Percentiles rank a stretch among this genome's conserved stretches.
These are phyloP conservation scores for Vaccinium myrtillus DNA, from an alignment of 148 eudicot species.

Conservation along the genomic window DNA sequence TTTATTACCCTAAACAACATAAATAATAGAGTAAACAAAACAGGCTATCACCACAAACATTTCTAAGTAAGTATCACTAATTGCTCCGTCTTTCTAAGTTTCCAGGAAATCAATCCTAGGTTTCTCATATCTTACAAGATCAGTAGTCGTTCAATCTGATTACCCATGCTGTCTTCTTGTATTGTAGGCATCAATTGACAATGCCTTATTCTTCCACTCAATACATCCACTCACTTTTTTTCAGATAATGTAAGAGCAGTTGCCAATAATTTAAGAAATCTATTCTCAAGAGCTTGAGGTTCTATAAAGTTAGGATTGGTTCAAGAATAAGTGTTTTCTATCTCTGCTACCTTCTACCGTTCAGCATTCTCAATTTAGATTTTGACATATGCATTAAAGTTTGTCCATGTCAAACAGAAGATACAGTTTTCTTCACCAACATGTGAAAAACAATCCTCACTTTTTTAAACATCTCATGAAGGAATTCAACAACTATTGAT, in stretches of 20 bases:
- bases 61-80: neutral
- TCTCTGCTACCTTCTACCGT: neutral
- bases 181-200: conserved; percentile 1
- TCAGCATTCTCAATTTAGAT: neutral
- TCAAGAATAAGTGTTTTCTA: conserved; percentile 5
- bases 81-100: neutral
- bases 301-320: neutral
- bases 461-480: neutral
- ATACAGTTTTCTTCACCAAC: neutral
- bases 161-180: neutral
- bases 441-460: neutral
- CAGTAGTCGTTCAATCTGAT: neutral
- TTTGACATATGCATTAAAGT: neutral
- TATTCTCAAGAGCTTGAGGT: neutral
- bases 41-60: neutral
- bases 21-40: neutral
- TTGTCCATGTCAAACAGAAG: neutral
- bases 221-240: neutral
- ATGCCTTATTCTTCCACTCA: neutral
- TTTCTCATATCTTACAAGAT: neutral
- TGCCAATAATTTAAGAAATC: neutral
- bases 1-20: neutral
- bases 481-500: neutral
- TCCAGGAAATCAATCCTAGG: neutral
- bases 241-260: neutral